Percentiles rank a stretch among this genome's conserved stretches.
These are phyloP conservation scores for Scopulariopsis brevicaulis DNA, from an alignment of 2,329 filamentous ascomycete species.

Conservation along the genomic window DNA sequence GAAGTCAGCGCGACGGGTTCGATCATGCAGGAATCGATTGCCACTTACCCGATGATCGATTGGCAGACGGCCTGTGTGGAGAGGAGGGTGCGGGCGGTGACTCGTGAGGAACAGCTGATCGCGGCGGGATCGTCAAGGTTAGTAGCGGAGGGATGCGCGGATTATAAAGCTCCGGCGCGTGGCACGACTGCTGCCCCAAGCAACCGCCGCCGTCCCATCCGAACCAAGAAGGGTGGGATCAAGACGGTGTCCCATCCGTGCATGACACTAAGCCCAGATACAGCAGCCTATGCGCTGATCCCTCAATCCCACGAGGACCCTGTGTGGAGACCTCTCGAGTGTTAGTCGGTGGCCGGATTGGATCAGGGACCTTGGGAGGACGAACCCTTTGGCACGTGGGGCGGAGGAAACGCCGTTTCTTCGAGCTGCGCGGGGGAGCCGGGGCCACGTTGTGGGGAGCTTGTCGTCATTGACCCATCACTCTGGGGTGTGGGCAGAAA, in stretches of 20 bases:
- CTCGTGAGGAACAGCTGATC: too few relatives aligned
- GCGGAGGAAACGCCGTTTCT: neutral
- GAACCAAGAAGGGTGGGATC: neutral
- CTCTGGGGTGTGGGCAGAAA: too few relatives aligned
- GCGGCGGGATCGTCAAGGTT: too few relatives aligned
- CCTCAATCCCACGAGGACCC: neutral
- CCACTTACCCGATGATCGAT: too few relatives aligned
- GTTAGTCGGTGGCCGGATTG: neutral
- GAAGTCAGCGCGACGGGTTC: too few relatives aligned
- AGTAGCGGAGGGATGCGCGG: too few relatives aligned
- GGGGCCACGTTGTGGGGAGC: neutral
- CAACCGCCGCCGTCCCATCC: neutral
- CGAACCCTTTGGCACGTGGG: neutral
- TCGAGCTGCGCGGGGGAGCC: neutral
- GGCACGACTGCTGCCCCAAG: neutral
- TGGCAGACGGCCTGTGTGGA: too few relatives aligned
- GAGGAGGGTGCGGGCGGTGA: too few relatives aligned
- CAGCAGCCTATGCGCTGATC: neutral
- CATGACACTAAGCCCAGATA: neutral
- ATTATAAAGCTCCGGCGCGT: too few relatives aligned
- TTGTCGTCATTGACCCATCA: neutral
- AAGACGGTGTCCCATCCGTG: neutral
- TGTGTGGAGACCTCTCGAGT: neutral
- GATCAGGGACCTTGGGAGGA: neutral
- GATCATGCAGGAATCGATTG: too few relatives aligned